Conservation (phyloP, 495 filamentous ascomycete species). For the Lichenothelia convexa region DNA sequence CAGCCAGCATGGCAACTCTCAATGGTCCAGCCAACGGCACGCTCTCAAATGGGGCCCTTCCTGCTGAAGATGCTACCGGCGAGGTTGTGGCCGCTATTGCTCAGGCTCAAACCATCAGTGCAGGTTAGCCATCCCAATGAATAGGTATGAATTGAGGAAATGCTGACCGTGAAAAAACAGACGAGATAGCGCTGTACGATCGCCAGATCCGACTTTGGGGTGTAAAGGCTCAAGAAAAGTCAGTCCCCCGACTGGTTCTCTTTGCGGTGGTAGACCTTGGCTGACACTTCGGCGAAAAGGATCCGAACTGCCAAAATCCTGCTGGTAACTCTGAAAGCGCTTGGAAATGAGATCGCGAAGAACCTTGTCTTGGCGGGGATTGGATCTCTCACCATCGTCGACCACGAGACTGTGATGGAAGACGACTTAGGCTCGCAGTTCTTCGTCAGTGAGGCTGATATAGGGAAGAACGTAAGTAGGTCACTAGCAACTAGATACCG, state of each 20-base stretch:
- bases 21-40: too few species aligned
- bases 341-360: conserved; percentile 93
- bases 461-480: conserved; percentile 55
- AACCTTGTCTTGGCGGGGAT: conserved; percentile 94
- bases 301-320: conserved; percentile 84
- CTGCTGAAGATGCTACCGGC: conserved; percentile 7
- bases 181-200: conserved; percentile 96
- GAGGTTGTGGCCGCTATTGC: conserved; percentile 12
- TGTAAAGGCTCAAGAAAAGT: conserved; percentile 77
- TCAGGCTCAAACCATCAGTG: conserved; percentile 30
- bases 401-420: conserved; percentile 57
- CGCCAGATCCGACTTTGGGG: conserved; percentile 98
- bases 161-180: conserved; percentile 25
- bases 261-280: too few species aligned
- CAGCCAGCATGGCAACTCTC: background rate
- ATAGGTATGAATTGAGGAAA: background rate
- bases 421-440: conserved; percentile 80
- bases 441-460: conserved; percentile 51
- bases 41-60: conserved; percentile 11
- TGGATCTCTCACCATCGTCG: conserved; percentile 75
- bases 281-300: conserved; percentile 21
- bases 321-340: conserved; percentile 67
- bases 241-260: conserved; percentile 9
- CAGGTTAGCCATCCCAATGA: conserved; percentile 22
- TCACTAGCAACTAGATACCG: background rate